A percentile compares a stretch with the other conserved stretches of the same genome.
phyloP scores from a whole-genome alignment of 805 yeast species.

The Candida bentonensis region DNA sequence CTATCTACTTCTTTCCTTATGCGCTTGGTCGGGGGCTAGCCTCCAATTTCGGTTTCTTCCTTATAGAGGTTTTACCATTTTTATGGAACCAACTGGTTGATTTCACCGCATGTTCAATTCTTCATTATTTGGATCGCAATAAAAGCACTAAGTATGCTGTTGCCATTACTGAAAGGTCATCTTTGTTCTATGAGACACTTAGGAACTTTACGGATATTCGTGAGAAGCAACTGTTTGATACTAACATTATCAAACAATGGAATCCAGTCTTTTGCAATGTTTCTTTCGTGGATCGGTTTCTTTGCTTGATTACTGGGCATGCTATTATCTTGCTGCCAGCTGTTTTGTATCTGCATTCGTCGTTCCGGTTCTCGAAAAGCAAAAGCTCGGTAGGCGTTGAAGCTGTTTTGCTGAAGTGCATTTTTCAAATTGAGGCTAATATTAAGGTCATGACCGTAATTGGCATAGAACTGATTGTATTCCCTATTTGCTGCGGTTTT shows the following conservation, averaged over 20 bases:
- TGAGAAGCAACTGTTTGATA: no score
- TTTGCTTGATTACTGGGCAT: background rate
- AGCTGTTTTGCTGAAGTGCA: slow-evolving; percentile 3
- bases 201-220: no score
- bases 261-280: background rate
- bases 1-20: slow-evolving; percentile 2
- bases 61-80: background rate
- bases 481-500: slow-evolving; percentile 79
- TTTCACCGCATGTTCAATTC: background rate
- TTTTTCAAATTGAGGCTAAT: slow-evolving; percentile 29
- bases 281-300: background rate
- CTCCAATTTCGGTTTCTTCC: background rate
- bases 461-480: slow-evolving; percentile 64
- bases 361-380: slow-evolving; percentile 1
- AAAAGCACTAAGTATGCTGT: no score
- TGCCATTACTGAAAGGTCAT: no score
- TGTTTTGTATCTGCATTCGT: slow-evolving; percentile 5
- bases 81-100: background rate
- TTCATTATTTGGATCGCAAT: no score
- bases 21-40: background rate
- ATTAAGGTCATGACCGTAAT: slow-evolving; percentile 64
- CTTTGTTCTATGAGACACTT: no score
- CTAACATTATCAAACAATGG: background rate
- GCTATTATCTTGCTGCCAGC: slow-evolving; percentile 1
- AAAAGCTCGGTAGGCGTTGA: background rate